These are phyloP conservation scores for Oemleria cerasiformis DNA, from an alignment of 306 rosid species.

Conservation along the genomic window DNA sequence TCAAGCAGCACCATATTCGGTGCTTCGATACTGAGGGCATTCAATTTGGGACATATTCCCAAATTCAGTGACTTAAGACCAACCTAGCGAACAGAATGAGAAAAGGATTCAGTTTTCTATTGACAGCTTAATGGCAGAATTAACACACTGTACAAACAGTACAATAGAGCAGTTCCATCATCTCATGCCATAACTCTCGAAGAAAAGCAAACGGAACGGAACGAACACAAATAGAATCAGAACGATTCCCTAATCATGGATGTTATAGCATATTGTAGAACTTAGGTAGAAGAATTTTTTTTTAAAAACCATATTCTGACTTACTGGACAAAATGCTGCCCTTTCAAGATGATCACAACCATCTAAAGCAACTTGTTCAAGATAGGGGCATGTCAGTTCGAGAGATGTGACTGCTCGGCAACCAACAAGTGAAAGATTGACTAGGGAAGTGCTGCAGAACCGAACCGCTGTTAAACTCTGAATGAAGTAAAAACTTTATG, in stretches of 20 bases:
- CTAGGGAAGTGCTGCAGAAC: slow-evolving; percentile 73
- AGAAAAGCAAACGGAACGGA: neutral
- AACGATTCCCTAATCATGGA: neutral
- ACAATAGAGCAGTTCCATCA: neutral
- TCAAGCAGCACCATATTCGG: slow-evolving; percentile 78
- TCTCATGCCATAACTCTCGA: neutral
- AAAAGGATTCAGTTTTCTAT: slow-evolving; percentile 1
- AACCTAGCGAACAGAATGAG: slow-evolving; percentile 48
- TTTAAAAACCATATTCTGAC: slow-evolving; percentile 26
- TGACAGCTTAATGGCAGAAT: neutral
- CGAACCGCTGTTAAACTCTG: slow-evolving; percentile 85
- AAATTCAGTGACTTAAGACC: slow-evolving; percentile 87
- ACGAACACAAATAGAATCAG: too few species aligned
- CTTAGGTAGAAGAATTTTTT: neutral
- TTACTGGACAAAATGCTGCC: slow-evolving; percentile 87
- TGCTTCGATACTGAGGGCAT: slow-evolving; percentile 66
- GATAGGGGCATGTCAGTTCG: slow-evolving; percentile 76
- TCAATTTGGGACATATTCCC: slow-evolving; percentile 95
- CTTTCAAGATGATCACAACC: slow-evolving; percentile 94
- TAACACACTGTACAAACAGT: neutral
- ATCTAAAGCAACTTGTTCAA: slow-evolving; percentile 87
- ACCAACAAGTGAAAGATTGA: slow-evolving; percentile 87
- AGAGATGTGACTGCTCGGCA: slow-evolving; percentile 80
- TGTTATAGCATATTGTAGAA: neutral
- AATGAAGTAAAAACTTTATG: slow-evolving; percentile 27